Conservation (phyloP, 768 basidiomycete species). For the Cystofilobasidium capitatum region DNA sequence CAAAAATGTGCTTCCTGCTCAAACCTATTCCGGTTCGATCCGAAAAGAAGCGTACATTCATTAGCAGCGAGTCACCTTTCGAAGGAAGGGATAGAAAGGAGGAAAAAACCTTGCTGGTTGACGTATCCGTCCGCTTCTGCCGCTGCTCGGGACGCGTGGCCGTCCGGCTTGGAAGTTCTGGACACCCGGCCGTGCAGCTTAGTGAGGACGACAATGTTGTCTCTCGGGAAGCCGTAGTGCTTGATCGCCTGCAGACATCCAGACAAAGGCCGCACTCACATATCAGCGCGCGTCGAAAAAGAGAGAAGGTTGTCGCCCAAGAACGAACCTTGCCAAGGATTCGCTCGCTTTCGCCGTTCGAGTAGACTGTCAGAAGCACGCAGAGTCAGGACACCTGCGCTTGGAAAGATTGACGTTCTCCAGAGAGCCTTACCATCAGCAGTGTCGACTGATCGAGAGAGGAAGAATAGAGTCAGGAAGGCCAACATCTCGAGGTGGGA, state of each 20-base stretch:
- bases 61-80: no score
- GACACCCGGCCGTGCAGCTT: background rate
- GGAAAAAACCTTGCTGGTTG: constrained; percentile 7
- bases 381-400: background rate
- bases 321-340: background rate
- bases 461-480: background rate
- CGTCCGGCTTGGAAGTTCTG: background rate
- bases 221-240: constrained; percentile 3
- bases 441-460: background rate
- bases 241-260: background rate
- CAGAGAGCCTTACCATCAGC: background rate
- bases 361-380: background rate
- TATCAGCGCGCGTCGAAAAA: background rate
- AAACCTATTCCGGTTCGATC: background rate
- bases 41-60: no score
- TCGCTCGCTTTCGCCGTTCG: constrained; percentile 7
- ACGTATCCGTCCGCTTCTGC: constrained; percentile 5
- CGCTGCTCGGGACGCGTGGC: background rate
- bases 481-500: background rate
- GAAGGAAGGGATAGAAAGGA: no score
- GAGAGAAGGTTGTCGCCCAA: background rate
- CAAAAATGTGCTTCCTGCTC: constrained; percentile 9
- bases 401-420: background rate
- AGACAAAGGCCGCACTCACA: background rate
- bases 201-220: constrained; percentile 9